Conservation (phyloP, 352 stramenopile genomes). For the Elongisporangium anandrum region DNA sequence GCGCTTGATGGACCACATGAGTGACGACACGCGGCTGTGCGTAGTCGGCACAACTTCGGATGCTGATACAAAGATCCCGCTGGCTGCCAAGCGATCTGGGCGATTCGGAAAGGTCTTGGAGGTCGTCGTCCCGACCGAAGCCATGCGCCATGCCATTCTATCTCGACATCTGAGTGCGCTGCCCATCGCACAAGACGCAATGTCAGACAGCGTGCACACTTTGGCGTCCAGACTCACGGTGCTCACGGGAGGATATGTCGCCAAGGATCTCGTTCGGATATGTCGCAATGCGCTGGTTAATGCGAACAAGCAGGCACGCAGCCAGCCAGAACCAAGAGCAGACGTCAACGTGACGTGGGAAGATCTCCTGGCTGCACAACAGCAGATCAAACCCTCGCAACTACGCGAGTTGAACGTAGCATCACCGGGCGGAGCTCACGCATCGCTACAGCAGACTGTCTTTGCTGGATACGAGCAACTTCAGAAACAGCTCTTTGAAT, state of each 20-base stretch:
- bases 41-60: slow-evolving; percentile 45
- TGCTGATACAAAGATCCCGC: slow-evolving; percentile 31
- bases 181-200: slow-evolving; percentile 9
- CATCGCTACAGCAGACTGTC: slow-evolving; percentile 6
- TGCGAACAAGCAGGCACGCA: slow-evolving; percentile 14
- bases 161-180: slow-evolving; percentile 27
- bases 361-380: slow-evolving; percentile 43
- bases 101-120: slow-evolving; percentile 60
- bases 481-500: slow-evolving; percentile 58
- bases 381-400: slow-evolving; percentile 65
- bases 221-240: slow-evolving; percentile 39
- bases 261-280: slow-evolving; percentile 71
- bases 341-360: slow-evolving; percentile 25
- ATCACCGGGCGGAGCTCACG: slow-evolving; percentile 28
- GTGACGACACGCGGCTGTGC: slow-evolving; percentile 24
- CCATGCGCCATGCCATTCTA: slow-evolving; percentile 48
- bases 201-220: slow-evolving; percentile 2
- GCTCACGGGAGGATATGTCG: slow-evolving; percentile 71
- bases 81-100: slow-evolving; percentile 34
- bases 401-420: slow-evolving; percentile 69
- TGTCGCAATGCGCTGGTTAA: slow-evolving; percentile 52
- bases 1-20: slow-evolving; percentile 52
- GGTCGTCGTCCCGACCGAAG: slow-evolving; percentile 60
- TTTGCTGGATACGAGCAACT: slow-evolving; percentile 69
- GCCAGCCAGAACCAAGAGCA: neutral